Base-by-base conservation (phyloP, 208 protist genomes). In the Trypanosoma conorhini region DNA sequence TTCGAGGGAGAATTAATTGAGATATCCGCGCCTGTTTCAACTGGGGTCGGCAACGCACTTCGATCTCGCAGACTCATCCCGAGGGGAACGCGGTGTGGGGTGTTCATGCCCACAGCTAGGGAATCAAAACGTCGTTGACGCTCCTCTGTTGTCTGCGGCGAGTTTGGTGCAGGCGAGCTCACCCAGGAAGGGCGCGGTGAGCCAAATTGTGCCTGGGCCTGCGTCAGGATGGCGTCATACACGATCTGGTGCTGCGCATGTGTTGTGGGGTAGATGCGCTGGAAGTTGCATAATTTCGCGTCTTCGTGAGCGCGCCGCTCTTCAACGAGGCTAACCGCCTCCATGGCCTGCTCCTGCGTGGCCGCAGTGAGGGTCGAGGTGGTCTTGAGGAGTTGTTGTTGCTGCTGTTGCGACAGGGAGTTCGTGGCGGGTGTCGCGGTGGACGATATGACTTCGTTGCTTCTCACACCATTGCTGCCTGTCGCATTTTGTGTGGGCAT, bases 241-340 rank as follows among this genome's bases (percentile, higher is more conserved):
- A 92, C 66, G 5, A 79, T 24, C 67, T 92, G 82, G 63, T 86
- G 63, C 57, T 88, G 86, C 1, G 58, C n/a, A 57, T 93, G 74
- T 17, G 61, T 44, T 1, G 85, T 81, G 17, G 93, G 93, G 63
- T 93, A 97, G 70, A 96, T 86, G 50, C 93, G 86, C 19, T 62
- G 62, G 73, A 92, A 97, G 76, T 93, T 85, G 35, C 73, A 65
- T 55, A 96, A 74, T 62, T 92, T 92, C 33, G 72, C 76, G 76
- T 97, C 93, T 71, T 97, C 90, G 30, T 70, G 67, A 22, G 57
- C 56, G 19, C 81, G 81, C n/a, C 76, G 82, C 50, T 82, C 80
- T 26, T 64, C 65, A 40, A 80, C 24, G 17, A 79, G 21, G 17
- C 62, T 64, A 1, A 35, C 56, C 62, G 19, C 42, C 44, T 70